These are phyloP conservation scores for Maudiozyma bulderi DNA, from an alignment of 805 yeast species.

Conservation along the genomic window DNA sequence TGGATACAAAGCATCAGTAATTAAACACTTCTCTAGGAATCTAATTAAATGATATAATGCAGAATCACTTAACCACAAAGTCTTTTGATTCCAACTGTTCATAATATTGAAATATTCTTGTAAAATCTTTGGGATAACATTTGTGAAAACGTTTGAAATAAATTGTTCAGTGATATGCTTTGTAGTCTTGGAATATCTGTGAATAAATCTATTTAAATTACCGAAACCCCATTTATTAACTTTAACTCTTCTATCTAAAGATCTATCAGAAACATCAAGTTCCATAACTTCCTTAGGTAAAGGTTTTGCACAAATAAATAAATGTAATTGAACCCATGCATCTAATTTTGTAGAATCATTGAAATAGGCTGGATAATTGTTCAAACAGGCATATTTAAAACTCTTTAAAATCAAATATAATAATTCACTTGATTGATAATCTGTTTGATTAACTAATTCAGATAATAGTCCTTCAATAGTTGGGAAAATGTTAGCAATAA, in stretches of 20 bases:
- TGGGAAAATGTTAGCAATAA: slow-evolving; percentile 45
- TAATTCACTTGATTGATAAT: slow-evolving; percentile 34
- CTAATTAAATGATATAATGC: slow-evolving; percentile 56
- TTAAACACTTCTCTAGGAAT: slow-evolving; percentile 54
- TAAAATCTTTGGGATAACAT: slow-evolving; percentile 63
- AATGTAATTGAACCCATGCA: slow-evolving; percentile 62
- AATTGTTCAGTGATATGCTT: slow-evolving; percentile 40
- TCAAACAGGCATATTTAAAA: slow-evolving; percentile 53
- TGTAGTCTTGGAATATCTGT: slow-evolving; percentile 46
- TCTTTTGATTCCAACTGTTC: slow-evolving; percentile 31
- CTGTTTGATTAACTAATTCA: slow-evolving; percentile 25
- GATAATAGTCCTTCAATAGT: slow-evolving; percentile 44
- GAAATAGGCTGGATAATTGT: slow-evolving; percentile 48
- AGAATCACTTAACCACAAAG: slow-evolving; percentile 56
- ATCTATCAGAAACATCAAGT: slow-evolving; percentile 40
- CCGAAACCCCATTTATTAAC: slow-evolving; percentile 86
- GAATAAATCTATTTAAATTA: slow-evolving; percentile 60
- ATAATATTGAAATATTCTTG: slow-evolving; percentile 44
- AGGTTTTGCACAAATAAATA: slow-evolving; percentile 44
- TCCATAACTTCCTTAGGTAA: slow-evolving; percentile 44
- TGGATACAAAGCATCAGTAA: slow-evolving; percentile 49
- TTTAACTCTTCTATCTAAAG: slow-evolving; percentile 45
- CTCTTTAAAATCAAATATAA: slow-evolving; percentile 56
- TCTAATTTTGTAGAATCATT: slow-evolving; percentile 30
- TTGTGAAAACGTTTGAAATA: slow-evolving; percentile 41